These are phyloP conservation scores for Halophytophthora batemanensis DNA, from an alignment of 352 stramenopile species.

Conservation along the genomic window DNA sequence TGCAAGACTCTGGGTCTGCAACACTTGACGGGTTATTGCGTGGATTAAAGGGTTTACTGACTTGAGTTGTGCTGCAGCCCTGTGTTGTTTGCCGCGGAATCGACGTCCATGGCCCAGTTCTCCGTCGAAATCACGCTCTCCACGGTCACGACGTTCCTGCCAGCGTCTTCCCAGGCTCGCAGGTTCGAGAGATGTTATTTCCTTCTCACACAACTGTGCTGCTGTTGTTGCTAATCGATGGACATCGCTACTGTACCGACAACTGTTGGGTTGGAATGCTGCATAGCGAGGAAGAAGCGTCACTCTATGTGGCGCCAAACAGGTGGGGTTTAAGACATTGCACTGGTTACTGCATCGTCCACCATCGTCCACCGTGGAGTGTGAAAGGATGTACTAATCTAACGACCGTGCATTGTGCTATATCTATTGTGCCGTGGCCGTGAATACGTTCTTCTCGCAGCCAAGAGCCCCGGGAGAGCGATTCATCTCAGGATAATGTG, in stretches of 20 bases:
- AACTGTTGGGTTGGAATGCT: not conserved
- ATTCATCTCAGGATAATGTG: slow-evolving; percentile 49
- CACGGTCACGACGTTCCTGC: slow-evolving; percentile 76
- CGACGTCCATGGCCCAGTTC: slow-evolving; percentile 64
- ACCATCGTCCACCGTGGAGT: too few relatives aligned
- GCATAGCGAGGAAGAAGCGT: slow-evolving; percentile 36
- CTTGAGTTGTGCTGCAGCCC: slow-evolving; percentile 30
- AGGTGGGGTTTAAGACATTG: slow-evolving; percentile 6
- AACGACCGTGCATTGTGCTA: not conserved
- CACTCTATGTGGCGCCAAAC: slow-evolving; percentile 12
- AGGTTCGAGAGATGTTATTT: slow-evolving; percentile 17
- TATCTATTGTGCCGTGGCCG: slow-evolving; percentile 1
- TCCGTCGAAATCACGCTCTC: slow-evolving; percentile 80
- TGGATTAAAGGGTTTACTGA: slow-evolving; percentile 3
- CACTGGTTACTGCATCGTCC: too few relatives aligned
- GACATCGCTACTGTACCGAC: too few relatives aligned
- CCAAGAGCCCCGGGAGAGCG: slow-evolving; percentile 21
- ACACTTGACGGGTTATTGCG: not conserved
- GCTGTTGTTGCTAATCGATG: not conserved
- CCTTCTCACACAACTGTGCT: not conserved
- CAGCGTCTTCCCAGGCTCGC: slow-evolving; percentile 51
- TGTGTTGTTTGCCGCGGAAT: slow-evolving; percentile 71
- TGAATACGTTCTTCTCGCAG: not conserved
- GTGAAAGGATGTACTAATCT: too few relatives aligned
- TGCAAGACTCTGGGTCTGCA: not conserved